Evolutionary conservation across 2,329 filamentous ascomycete genomes (phyloP).

Genomic region (Cladosporium halotolerans): DNA sequence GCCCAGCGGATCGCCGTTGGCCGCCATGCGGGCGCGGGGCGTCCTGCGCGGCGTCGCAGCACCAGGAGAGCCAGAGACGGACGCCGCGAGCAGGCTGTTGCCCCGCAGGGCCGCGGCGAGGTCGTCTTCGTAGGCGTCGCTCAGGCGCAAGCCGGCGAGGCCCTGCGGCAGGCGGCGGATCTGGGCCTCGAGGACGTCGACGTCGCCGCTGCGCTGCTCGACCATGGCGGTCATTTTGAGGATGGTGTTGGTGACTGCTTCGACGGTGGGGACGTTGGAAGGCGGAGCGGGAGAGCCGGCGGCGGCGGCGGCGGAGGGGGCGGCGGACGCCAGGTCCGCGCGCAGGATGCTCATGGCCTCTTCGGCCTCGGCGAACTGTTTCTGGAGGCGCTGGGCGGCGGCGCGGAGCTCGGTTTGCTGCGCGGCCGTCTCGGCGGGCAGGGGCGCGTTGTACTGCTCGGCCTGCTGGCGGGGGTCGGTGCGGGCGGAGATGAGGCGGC

Average conservation of each 20-base stretch:
- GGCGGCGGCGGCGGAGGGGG: conserved; percentile 37
- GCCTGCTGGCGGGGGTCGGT: conserved; percentile 62
- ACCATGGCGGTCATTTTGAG: conserved; percentile 87
- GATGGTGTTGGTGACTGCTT: conserved; percentile 87
- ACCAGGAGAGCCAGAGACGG: conserved; percentile 22
- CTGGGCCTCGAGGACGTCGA: conserved; percentile 83
- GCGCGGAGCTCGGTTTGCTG: conserved; percentile 79
- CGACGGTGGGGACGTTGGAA: conserved; percentile 70
- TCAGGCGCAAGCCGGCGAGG: conserved; percentile 24
- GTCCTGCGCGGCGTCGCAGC: conserved; percentile 33
- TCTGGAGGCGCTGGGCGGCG: conserved; percentile 67
- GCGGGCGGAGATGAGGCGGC: conserved; percentile 64
- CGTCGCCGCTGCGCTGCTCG: conserved; percentile 82
- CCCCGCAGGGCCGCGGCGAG: conserved; percentile 25
- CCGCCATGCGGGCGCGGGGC: conserved; percentile 18
- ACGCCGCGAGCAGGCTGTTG: conserved; percentile 18
- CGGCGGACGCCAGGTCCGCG: conserved; percentile 61
- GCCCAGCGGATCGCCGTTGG: conserved; percentile 29
- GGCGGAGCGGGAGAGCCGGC: conserved; percentile 17
- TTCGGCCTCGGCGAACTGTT: conserved; percentile 70
- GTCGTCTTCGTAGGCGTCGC: conserved; percentile 29
- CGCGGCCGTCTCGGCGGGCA: conserved; percentile 76
- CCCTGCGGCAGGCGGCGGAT: conserved; percentile 59
- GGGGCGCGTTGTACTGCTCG: conserved; percentile 61
- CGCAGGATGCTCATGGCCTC: conserved; percentile 72